Evolutionary conservation across 352 stramenopile genomes (phyloP), one percentile per base, ranked within the genome.

Genomic region (Thalassiosira livingstoniorum): DNA sequence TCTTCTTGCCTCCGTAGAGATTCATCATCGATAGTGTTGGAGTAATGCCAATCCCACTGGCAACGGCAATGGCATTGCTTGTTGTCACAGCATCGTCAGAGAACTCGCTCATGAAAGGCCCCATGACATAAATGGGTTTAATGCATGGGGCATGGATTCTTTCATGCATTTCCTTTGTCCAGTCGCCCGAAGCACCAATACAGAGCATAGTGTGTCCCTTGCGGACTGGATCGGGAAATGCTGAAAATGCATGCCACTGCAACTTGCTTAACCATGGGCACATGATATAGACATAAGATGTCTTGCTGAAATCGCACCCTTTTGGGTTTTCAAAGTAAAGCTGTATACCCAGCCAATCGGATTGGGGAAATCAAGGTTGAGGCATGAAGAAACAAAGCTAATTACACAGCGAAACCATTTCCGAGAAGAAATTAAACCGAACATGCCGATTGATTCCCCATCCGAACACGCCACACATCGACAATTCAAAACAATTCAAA

Each of bases 41-140:
- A 0, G 65, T 74, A n/a, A 74, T 64, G 29, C 65, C 65, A 29
- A 74, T 74, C 5, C 65, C 47, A 31, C 29, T 61, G 29, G 65
- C 65, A 23, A 74, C 31, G 21, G 65, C 65, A 39, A 74, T 63
- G 11, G 47, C 43, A 35, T 74, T 74, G 1, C 15, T 47, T 0
- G 45, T 55, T 23, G 29, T 64, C 2, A 77, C 27, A 23, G 68
- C 68, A 25, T 4, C 57, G 39, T 69, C 53, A 34, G 55, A 61
- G 27, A 77, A 77, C 23, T 55, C 21, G 0, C 25, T 35, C 5
- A 25, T 7, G 0, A 62, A 77, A 11, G 68, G 68, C 0, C 68
- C 68, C 0, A 58, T 3, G 5, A 69, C 27, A 27, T 69, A 69
- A 5, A 69, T 18, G 10, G 37, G 29, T 21, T n/a, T 0, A 0